phyloP scores from a whole-genome alignment of 1,284 basidiomycete genomes.

The Puccinia triticina region DNA sequence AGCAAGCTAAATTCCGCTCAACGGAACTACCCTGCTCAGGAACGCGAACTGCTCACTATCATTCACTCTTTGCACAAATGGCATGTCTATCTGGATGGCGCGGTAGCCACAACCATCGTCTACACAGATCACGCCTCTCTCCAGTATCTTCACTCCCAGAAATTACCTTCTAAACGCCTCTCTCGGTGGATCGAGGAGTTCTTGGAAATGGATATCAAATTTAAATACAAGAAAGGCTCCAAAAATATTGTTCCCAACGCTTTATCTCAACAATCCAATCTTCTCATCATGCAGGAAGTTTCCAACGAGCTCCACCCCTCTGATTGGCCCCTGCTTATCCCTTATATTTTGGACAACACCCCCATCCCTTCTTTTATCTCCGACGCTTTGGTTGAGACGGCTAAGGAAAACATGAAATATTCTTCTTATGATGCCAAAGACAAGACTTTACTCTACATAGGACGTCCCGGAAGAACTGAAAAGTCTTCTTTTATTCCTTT shows the following conservation, averaged over 20 bases:
- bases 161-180: too few species aligned
- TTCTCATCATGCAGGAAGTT: not conserved
- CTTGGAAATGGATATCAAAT: too few species aligned
- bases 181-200: too few species aligned
- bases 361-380: not conserved
- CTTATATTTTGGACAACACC: not conserved
- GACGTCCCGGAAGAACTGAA: not conserved
- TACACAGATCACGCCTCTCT: too few species aligned
- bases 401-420: not conserved
- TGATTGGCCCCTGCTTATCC: constrained; percentile 26
- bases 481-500: not conserved
- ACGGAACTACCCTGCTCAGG: constrained; percentile 8
- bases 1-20: constrained; percentile 12
- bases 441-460: not conserved
- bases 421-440: not conserved
- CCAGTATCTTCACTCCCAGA: too few species aligned
- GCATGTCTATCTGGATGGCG: constrained; percentile 8
- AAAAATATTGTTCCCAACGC: too few species aligned
- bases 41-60: constrained; percentile 12
- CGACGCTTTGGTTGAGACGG: not conserved
- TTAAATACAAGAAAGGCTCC: too few species aligned
- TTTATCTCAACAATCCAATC: not conserved
- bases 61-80: constrained; percentile 10
- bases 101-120: not conserved
- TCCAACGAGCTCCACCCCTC: not conserved